Evolutionary conservation across 768 basidiomycete genomes (phyloP), one percentile per base, ranked within the genome.

Genomic region (Galerina marginata): DNA sequence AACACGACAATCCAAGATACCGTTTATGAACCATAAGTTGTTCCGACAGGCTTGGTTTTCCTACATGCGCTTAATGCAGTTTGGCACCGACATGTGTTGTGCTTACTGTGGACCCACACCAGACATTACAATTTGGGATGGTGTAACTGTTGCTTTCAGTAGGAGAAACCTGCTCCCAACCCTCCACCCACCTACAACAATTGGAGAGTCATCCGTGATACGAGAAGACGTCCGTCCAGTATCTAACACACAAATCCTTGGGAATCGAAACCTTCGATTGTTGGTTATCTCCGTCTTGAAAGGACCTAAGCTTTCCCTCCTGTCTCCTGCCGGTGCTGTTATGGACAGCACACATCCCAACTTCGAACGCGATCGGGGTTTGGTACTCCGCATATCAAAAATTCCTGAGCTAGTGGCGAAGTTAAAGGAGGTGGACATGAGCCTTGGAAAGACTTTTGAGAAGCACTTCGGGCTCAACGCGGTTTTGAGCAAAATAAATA

Each of bases 41-140:
- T 78, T 78, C 58, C 65, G 70, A 12, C 37, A 67, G 1, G 67
- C 63, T 0, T 79, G 77, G 77, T 79, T 78, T 46, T 50, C 72
- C 0, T 78, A 70, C 58, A 64, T 63, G 9, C 47, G 54, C 20
- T 60, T 75, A 2, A 71, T 65, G 38, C 29, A 25, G 9, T 62
- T 74, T 14, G 63, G 66, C 0, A 45, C 37, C 3, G 68, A 72
- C 42, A 74, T 74, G 68, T 23, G 9, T 9, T 77, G 72, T 58
- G 58, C 64, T 0, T 26, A 9, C 3, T 77, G 74, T 65, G 72
- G 74, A 0, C 64, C 67, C 0, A 43, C 47, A 36, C 75, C 74
- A 3, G 68, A 71, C 26, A 61, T 64, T n/a, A 66, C 67, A 9
- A 76, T 77, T 20, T 74, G 71, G 66, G 74, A 77, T 58, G 73